These are phyloP conservation scores for Monilinia aucupariae DNA, from an alignment of 2,329 filamentous ascomycete species.

Conservation along the genomic window DNA sequence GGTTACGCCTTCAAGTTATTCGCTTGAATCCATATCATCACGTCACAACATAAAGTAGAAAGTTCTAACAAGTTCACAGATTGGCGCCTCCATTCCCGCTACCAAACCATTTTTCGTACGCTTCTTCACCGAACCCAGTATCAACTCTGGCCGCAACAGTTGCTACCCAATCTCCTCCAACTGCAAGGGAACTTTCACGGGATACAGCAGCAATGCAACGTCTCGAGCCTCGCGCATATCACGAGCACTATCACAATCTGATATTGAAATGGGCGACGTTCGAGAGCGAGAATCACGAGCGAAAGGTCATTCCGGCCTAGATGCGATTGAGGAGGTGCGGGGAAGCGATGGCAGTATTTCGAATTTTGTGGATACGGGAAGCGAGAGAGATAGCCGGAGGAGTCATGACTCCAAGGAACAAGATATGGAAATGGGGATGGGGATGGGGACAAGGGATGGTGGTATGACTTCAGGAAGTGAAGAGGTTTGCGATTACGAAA, in stretches of 20 bases:
- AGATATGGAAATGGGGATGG: no score
- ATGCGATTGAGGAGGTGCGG: background rate
- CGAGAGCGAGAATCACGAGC: background rate
- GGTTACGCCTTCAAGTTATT: background rate
- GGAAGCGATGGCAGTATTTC: background rate
- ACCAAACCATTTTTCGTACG: conserved; percentile 41
- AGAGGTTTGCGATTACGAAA: no score
- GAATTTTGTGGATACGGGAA: background rate
- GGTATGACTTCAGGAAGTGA: background rate
- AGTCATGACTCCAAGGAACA: background rate
- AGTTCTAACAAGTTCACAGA: conserved; percentile 25
- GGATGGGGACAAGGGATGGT: background rate
- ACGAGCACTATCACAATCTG: background rate
- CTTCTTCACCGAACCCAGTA: conserved; percentile 20
- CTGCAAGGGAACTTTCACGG: background rate
- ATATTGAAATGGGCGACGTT: background rate
- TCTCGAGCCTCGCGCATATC: background rate
- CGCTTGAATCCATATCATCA: no score
- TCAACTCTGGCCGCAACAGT: background rate
- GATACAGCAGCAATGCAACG: background rate
- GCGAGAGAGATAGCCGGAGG: background rate
- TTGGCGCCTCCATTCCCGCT: conserved; percentile 41
- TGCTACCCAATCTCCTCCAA: background rate
- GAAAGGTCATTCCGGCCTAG: background rate
- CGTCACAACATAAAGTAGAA: background rate